phyloP scores from a whole-genome alignment of 1,139 yeast genomes.

The Magnusiomyces ingens region DNA sequence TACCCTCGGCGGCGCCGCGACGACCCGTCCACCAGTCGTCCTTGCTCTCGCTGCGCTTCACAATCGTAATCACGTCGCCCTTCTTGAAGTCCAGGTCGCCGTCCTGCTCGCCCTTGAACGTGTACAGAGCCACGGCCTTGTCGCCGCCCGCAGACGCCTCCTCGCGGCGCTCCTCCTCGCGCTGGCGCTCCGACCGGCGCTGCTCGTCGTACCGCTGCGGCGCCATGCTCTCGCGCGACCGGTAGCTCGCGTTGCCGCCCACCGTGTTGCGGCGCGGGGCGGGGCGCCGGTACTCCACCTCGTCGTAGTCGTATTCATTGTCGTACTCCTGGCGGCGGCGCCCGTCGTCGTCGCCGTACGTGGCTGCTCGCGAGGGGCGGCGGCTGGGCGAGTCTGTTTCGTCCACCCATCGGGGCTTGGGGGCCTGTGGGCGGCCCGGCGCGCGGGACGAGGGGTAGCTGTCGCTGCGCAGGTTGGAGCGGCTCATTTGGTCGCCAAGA shows the following conservation, averaged over 20 bases:
- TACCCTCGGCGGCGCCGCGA: conserved; percentile 74
- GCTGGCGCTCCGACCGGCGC: conserved; percentile 19
- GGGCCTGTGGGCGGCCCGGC: conserved; percentile 39
- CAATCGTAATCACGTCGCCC: conserved; percentile 89
- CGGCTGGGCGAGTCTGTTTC: conserved; percentile 8
- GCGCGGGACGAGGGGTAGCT: conserved; percentile 12
- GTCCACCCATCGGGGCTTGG: conserved; percentile 41
- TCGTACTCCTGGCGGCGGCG: conserved; percentile 25
- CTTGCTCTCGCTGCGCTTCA: conserved; percentile 75
- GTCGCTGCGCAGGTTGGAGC: conserved; percentile 27
- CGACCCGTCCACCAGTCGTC: conserved; percentile 99
- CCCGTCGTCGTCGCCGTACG: conserved; percentile 18
- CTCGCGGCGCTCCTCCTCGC: conserved; percentile 25
- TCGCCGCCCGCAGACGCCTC: conserved; percentile 37
- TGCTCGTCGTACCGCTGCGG: conserved; percentile 21
- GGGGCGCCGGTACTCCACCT: conserved; percentile 5
- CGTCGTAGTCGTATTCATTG: conserved; percentile 4
- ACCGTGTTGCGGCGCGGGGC: conserved; percentile 3
- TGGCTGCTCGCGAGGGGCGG: conserved; percentile 15
- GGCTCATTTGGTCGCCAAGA: conserved; percentile 32
- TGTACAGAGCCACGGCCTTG: conserved; percentile 84
- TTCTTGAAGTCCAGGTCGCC: conserved; percentile 90
- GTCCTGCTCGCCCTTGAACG: conserved; percentile 82
- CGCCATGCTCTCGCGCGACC: conserved; percentile 15
- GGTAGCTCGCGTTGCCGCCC: conserved; percentile 7